A percentile compares a stretch with the other conserved stretches of the same genome.
These are phyloP conservation scores for Candida cerambycidarum DNA, from an alignment of 805 yeast genomes.

Conservation along the genomic window DNA sequence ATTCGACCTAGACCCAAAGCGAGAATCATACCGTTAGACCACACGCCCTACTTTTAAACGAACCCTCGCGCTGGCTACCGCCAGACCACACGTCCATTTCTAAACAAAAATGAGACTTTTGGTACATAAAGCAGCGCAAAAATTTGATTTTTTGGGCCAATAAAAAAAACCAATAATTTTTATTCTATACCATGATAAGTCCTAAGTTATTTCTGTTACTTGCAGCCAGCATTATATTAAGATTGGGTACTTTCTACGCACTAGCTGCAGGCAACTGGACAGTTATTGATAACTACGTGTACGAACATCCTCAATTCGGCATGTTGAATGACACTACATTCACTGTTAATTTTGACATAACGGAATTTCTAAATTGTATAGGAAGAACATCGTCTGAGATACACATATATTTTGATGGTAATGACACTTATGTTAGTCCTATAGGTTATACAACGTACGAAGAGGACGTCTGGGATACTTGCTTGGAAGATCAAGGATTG, in stretches of 20 bases:
- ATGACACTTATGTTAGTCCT: neutral
- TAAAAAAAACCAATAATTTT: neutral
- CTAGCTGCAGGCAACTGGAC: too few species aligned
- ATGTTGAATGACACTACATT: neutral
- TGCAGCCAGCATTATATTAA: too few species aligned
- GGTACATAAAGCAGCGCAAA: too few species aligned
- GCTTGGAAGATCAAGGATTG: neutral
- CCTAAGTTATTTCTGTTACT: too few species aligned
- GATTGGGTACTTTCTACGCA: too few species aligned
- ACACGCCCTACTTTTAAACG: too few species aligned
- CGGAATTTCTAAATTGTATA: neutral
- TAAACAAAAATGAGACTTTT: neutral
- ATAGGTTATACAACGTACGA: neutral
- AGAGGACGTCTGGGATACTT: neutral
- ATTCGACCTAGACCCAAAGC: constrained; percentile 31
- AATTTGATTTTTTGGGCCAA: too few species aligned
- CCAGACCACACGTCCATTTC: too few species aligned
- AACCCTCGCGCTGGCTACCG: too few species aligned
- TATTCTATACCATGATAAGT: too few species aligned
- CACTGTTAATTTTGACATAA: neutral
- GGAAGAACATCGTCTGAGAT: neutral
- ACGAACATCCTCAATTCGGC: neutral
- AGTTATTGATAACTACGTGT: neutral
- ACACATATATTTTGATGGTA: neutral
- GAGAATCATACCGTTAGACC: constrained; percentile 37